Evolutionary conservation across 106 monocot genomes (phyloP), one percentile per base, ranked within the genome.

Genomic region (Xerophyta viscosa): DNA sequence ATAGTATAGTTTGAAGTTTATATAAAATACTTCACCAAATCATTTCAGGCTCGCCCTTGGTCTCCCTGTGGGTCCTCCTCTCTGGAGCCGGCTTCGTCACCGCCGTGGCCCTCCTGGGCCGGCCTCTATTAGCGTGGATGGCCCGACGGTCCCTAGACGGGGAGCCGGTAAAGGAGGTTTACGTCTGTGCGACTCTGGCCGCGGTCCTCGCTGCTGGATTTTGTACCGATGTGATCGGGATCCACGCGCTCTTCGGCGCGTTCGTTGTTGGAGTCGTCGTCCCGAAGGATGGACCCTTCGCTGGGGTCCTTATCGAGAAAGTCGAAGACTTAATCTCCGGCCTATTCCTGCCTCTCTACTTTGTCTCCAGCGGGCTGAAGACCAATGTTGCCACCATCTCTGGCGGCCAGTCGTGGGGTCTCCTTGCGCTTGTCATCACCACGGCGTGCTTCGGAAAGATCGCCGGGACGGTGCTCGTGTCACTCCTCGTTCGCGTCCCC

Each of bases 361-460:
- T 82, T 48, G 81, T 72, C 25, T 82, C 81, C n/a, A 82, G 81
- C 13, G 81, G 81, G 12, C 76, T 82, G n/a, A 82, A 82, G 60
- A 82, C 81, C 14, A 64, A 82, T 41, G 81, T 84, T 6, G 56
- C 78, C 25, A 71, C 78, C 11, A 83, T 83, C 21, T 55, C 21
- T 14, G 66, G 78, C 2, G 80, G 48, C 5, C 46, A 31, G 10
- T 80, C 76, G 2, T 76, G 76, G 86, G 74, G 47, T 10, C 66
- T 81, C 7, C 68, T 78, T 22, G 62, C 24, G 4, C 78, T 87
- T 27, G 78, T 87, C 20, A 74, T 81, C 25, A 12, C 42, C 41
- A 86, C 70, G 1, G 81, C 86, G 0, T 81, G 81, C 61, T 20
- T 86, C 5, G 86, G 86, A 9, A 86, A 86, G 73, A 69, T 86